A percentile compares a stretch with the other conserved stretches of the same genome.
Evolutionary conservation across 805 yeast genomes (phyloP).

Genomic region (Schizosaccharomyces osmophilus): DNA sequence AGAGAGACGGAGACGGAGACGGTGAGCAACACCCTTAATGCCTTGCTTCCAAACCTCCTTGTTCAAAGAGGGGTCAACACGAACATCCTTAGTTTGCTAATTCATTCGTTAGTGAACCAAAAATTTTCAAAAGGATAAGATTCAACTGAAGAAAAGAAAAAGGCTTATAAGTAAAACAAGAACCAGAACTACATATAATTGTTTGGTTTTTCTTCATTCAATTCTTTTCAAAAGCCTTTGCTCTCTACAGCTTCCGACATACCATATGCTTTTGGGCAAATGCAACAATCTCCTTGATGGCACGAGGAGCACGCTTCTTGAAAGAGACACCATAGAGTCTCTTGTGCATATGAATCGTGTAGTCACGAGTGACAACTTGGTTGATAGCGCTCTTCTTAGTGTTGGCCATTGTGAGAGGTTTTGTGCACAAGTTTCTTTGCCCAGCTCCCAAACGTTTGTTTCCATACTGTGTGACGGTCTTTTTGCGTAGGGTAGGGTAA

Average conservation of each 20-base stretch:
- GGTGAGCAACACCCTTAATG: constrained; percentile 95
- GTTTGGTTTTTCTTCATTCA: too few species aligned
- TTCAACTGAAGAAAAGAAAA: too few species aligned
- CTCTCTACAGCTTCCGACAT: background rate
- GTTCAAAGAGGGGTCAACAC: constrained; percentile 96
- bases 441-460: background rate
- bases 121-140: too few species aligned
- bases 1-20: constrained; percentile 95
- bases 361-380: constrained; percentile 99
- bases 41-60: constrained; percentile 98
- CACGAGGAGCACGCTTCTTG: constrained; percentile 99
- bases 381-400: constrained; percentile 41
- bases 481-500: background rate
- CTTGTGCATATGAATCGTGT: constrained; percentile 59
- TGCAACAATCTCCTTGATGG: constrained; percentile 97
- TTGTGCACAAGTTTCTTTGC: background rate
- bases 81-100: constrained; percentile 83
- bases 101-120: background rate
- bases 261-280: constrained; percentile 91
- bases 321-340: constrained; percentile 78
- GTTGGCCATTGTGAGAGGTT: constrained; percentile 17
- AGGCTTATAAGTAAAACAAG: background rate
- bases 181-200: too few species aligned
- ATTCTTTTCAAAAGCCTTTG: too few species aligned
- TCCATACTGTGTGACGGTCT: background rate